These are phyloP conservation scores for Pichia sp. DNA, from an alignment of 1,139 yeast genomes.

Conservation along the genomic window DNA sequence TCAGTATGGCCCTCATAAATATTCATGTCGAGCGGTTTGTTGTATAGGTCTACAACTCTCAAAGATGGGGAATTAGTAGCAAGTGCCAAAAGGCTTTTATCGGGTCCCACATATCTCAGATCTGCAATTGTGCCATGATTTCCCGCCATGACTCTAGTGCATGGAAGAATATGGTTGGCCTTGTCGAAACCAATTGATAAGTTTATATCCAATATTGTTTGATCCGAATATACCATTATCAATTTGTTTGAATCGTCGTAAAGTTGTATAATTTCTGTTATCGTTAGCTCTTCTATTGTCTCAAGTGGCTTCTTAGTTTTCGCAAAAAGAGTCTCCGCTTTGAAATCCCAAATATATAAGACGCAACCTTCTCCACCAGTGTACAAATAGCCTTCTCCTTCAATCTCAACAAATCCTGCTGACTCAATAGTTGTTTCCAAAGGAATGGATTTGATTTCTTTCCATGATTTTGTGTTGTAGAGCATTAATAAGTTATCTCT, in stretches of 20 bases:
- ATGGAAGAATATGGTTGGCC: constrained; percentile 36
- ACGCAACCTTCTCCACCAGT: constrained; percentile 82
- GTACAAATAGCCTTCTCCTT: constrained; percentile 42
- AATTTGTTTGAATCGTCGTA: constrained; percentile 28
- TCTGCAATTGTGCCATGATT: constrained; percentile 96
- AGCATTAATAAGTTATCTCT: constrained; percentile 77
- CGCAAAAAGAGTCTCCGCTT: constrained; percentile 39
- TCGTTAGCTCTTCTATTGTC: constrained; percentile 65
- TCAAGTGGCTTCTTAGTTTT: constrained; percentile 48
- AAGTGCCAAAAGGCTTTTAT: constrained; percentile 53
- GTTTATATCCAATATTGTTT: constrained; percentile 62
- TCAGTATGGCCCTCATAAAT: constrained; percentile 81
- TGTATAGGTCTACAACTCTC: constrained; percentile 57
- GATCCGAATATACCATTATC: constrained; percentile 69
- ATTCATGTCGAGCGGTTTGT: constrained; percentile 55
- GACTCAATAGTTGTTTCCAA: constrained; percentile 77
- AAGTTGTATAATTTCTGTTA: constrained; percentile 49
- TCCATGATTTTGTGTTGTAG: constrained; percentile 46
- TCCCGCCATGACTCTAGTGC: constrained; percentile 68
- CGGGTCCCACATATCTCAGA: constrained; percentile 70
- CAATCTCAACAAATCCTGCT: constrained; percentile 56
- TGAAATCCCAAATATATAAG: constrained; percentile 57
- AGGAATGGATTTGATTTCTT: constrained; percentile 64
- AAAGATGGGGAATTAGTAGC: constrained; percentile 96
- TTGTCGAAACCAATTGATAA: constrained; percentile 30